Evolutionary conservation across 2,329 filamentous ascomycete genomes (phyloP).

Genomic region (Diplodia sapinea): DNA sequence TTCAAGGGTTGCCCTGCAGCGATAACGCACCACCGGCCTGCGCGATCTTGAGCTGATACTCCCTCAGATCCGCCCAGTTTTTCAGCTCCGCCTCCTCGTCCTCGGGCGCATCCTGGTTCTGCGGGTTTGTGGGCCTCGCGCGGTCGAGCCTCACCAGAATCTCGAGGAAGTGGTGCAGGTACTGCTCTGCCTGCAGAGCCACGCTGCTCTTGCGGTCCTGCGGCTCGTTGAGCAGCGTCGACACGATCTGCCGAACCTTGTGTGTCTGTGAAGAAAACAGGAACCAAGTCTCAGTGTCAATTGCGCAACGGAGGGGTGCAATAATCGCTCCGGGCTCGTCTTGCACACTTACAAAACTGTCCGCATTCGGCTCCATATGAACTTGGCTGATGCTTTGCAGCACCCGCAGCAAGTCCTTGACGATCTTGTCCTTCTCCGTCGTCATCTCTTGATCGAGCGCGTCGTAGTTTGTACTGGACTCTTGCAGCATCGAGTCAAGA

Average conservation of each 20-base stretch:
- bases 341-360: conserved; percentile 62
- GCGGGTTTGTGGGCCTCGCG: conserved; percentile 3
- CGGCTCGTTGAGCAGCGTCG: conserved; percentile 73
- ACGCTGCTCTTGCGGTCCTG: conserved; percentile 59
- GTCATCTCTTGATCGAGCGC: conserved; percentile 69
- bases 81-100: conserved; percentile 78
- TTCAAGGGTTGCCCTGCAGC: conserved; percentile 13
- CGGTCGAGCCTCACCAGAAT: conserved; percentile 63
- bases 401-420: conserved; percentile 77
- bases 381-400: conserved; percentile 79
- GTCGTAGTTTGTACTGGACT: conserved; percentile 43
- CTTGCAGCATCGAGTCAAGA: conserved; percentile 44
- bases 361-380: conserved; percentile 77
- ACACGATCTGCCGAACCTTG: conserved; percentile 85
- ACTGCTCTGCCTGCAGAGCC: conserved; percentile 69
- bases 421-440: conserved; percentile 78
- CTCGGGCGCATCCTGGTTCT: conserved; percentile 41
- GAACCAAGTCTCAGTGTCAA: conserved; percentile 28
- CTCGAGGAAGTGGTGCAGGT: conserved; percentile 73
- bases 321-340: conserved; percentile 12
- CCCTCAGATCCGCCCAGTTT: conserved; percentile 78
- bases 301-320: conserved; percentile 12
- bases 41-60: conserved; percentile 76
- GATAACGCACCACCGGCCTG: conserved; percentile 60
- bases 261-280: conserved; percentile 60